phyloP scores from a whole-genome alignment of 306 rosid species.

The Cucurbita argyrosperma region DNA sequence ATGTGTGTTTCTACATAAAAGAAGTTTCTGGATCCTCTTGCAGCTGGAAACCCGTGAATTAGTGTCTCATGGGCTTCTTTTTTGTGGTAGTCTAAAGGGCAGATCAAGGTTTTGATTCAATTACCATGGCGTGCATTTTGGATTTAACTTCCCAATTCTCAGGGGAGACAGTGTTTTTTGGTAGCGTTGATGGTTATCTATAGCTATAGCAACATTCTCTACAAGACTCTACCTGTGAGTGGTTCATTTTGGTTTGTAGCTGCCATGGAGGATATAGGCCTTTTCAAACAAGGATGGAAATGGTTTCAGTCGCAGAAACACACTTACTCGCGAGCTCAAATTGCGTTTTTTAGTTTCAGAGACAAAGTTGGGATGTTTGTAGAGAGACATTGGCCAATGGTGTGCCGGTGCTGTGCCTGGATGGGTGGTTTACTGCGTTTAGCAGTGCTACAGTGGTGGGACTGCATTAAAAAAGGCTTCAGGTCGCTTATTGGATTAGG shows the following conservation, averaged over 20 bases:
- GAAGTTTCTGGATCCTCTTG: slow-evolving; percentile 13
- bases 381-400: slow-evolving; percentile 81
- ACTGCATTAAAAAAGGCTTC: slow-evolving; percentile 61
- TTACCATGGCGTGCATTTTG: slow-evolving; percentile 35
- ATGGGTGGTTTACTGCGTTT: slow-evolving; percentile 35
- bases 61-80: background rate
- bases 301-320: slow-evolving; percentile 68
- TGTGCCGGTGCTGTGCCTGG: slow-evolving; percentile 48
- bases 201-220: slow-evolving; percentile 14
- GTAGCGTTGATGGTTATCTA: slow-evolving; percentile 20
- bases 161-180: slow-evolving; percentile 13
- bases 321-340: slow-evolving; percentile 30
- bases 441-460: slow-evolving; percentile 51
- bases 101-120: slow-evolving; percentile 20
- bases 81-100: slow-evolving; percentile 11
- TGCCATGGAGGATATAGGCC: slow-evolving; percentile 78
- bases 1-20: slow-evolving; percentile 14
- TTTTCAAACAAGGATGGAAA: slow-evolving; percentile 74
- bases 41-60: slow-evolving; percentile 18
- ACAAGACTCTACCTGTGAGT: background rate
- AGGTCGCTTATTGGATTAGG: slow-evolving; percentile 52
- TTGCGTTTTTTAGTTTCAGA: slow-evolving; percentile 24
- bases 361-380: slow-evolving; percentile 33
- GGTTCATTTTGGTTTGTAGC: background rate
- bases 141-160: slow-evolving; percentile 19